A percentile compares a stretch with the other conserved stretches of the same genome.
Conservation (phyloP, 2,329 filamentous ascomycete species). For the Aspergillus tamarii region DNA sequence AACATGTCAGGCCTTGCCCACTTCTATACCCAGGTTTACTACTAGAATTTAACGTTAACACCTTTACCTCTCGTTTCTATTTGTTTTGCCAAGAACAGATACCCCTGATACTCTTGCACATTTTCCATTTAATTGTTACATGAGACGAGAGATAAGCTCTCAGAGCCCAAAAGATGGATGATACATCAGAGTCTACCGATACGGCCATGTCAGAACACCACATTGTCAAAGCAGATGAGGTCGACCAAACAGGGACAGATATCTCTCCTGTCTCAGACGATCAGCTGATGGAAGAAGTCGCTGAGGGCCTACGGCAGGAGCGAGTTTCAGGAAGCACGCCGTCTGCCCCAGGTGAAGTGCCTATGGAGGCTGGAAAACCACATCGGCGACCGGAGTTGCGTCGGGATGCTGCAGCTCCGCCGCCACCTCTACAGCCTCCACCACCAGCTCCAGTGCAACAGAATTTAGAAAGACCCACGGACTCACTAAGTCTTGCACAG, state of each 20-base stretch:
- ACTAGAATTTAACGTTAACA: not conserved
- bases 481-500: conserved; percentile 76
- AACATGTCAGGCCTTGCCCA: conserved; percentile 11
- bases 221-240: conserved; percentile 54
- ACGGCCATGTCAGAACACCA: conserved; percentile 38
- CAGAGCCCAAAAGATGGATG: conserved; percentile 29
- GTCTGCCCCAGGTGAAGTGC: conserved; percentile 12
- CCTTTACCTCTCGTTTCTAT: not conserved
- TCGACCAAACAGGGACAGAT: conserved; percentile 52
- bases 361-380: conserved; percentile 21
- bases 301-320: conserved; percentile 42
- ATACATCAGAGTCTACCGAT: conserved; percentile 25
- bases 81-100: not conserved
- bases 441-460: conserved; percentile 50
- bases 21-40: not conserved
- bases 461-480: conserved; percentile 48
- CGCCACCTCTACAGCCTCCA: conserved; percentile 50
- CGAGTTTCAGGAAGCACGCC: conserved; percentile 27
- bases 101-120: not conserved
- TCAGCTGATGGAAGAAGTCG: conserved; percentile 46
- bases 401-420: conserved; percentile 42
- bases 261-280: conserved; percentile 50
- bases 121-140: not conserved
- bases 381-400: conserved; percentile 40
- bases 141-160: not conserved